Conservation (phyloP, 1,139 yeast species). For the Scheffersomyces lignicola region DNA sequence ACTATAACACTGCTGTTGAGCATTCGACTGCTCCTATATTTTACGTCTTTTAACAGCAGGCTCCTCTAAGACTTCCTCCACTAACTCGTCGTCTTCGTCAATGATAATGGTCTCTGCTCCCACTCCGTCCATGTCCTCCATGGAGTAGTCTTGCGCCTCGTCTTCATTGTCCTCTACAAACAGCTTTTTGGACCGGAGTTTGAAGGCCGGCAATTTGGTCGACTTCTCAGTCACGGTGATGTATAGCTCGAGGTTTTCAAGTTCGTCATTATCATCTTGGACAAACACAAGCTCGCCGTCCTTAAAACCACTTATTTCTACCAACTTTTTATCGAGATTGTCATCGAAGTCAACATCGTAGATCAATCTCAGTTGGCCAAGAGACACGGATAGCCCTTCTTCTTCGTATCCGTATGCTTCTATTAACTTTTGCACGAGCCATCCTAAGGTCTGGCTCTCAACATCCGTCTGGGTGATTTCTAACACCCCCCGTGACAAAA, state of each 20-base stretch:
- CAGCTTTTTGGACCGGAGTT: slow-evolving; percentile 21
- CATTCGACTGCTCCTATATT: slow-evolving; percentile 8
- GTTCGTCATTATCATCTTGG: slow-evolving; percentile 74
- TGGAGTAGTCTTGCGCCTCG: slow-evolving; percentile 9
- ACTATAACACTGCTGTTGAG: not conserved
- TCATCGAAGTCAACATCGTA: slow-evolving; percentile 92
- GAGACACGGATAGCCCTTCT: slow-evolving; percentile 66
- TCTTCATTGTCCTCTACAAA: slow-evolving; percentile 8
- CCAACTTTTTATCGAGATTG: slow-evolving; percentile 51
- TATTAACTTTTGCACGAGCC: slow-evolving; percentile 48
- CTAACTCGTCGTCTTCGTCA: slow-evolving; percentile 11
- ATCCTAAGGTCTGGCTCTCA: slow-evolving; percentile 24
- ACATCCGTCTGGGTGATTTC: slow-evolving; percentile 17
- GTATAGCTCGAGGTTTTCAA: slow-evolving; percentile 71
- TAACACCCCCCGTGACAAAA: slow-evolving; percentile 48
- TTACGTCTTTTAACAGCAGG: slow-evolving; percentile 24
- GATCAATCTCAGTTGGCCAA: slow-evolving; percentile 60
- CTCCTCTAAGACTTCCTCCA: slow-evolving; percentile 12
- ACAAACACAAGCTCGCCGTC: slow-evolving; percentile 65
- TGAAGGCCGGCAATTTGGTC: slow-evolving; percentile 23
- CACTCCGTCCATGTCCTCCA: slow-evolving; percentile 5
- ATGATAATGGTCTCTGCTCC: slow-evolving; percentile 9
- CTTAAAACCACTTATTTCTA: slow-evolving; percentile 51
- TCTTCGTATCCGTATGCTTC: slow-evolving; percentile 56
- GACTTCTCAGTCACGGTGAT: slow-evolving; percentile 28